Evolutionary conservation across 176 grass and related monocot genomes (phyloP), one percentile per base, ranked within the genome.

Genomic region (Tillandsia fasciculata): DNA sequence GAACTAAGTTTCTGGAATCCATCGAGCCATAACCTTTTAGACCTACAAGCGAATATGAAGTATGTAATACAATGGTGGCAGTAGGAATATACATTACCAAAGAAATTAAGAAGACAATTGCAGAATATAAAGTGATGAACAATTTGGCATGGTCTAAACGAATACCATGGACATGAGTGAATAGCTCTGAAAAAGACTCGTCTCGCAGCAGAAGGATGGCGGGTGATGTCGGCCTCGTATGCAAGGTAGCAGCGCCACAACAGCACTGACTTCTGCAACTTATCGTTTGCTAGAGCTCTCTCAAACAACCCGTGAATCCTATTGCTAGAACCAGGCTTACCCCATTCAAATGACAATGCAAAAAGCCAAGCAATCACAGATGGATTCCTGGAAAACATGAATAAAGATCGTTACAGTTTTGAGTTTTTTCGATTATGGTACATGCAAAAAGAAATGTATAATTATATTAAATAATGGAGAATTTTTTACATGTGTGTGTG

Each of bases 101-200:
- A 7, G 33, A 42, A 42, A 42, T 42, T 42, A 42, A 42, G 33
- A 42, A 7, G 33, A 42, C 33, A 42, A 42, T 33, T 33, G 29
- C 33, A 42, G 33, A 42, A 42, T 42, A 42, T 42, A 42, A 66
- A 12, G 6, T 66, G 24, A 6, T 66, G 64, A 9, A 33, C 64
- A 66, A 58, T 13, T 58, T 58, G 12, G 11, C 15, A 58, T 17
- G n/a, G 15, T 58, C 12, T 58, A 58, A 33, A 24, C 9, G 9
- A 70, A 53, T 92, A 92, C 93, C 93, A 97, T 27, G 93, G 93
- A 74, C 93, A 97, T 64, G 93, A 77, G 81, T 97, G 93, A 87
- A 97, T 97, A 69, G 93, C 93, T 87, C 93, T 92, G 78, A 92
- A 97, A 69, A 97, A 92, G 49, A 92, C 84, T 68, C 86, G 82